Evolutionary conservation across 2,329 filamentous ascomycete species (phyloP).

Genomic region (Ascosphaera acerosa): DNA sequence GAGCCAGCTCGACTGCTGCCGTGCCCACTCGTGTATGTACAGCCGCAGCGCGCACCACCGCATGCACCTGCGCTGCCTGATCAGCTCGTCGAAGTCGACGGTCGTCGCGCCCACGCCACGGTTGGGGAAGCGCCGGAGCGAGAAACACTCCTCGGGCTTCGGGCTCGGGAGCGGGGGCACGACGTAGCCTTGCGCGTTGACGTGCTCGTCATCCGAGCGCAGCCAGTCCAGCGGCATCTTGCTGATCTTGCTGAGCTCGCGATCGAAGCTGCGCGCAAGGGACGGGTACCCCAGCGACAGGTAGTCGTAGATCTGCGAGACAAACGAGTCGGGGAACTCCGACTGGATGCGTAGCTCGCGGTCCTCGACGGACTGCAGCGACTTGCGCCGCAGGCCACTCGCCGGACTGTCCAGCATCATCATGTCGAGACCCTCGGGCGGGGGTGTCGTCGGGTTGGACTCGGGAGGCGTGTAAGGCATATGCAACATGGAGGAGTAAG

Average conservation of each 20-base stretch:
- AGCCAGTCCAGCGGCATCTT: slow-evolving; percentile 43
- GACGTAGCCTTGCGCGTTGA: slow-evolving; percentile 49
- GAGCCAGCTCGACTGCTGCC: slow-evolving; percentile 49
- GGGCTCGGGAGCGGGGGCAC: slow-evolving; percentile 20
- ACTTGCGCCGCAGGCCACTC: not conserved
- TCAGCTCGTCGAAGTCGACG: slow-evolving; percentile 8
- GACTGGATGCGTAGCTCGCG: slow-evolving; percentile 24
- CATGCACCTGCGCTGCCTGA: slow-evolving; percentile 29
- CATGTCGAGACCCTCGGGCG: slow-evolving; percentile 1
- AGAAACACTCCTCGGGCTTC: slow-evolving; percentile 17
- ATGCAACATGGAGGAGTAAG: slow-evolving; percentile 1
- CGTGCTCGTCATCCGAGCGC: slow-evolving; percentile 39
- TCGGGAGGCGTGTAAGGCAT: slow-evolving; percentile 4
- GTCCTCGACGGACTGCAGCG: slow-evolving; percentile 10
- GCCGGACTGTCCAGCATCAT: slow-evolving; percentile 2
- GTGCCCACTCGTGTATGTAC: slow-evolving; percentile 76
- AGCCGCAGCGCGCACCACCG: slow-evolving; percentile 63
- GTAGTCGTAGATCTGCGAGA: slow-evolving; percentile 95
- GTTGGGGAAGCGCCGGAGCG: slow-evolving; percentile 2
- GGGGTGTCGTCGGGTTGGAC: slow-evolving; percentile 1
- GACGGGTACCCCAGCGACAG: slow-evolving; percentile 78
- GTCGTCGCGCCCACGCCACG: not conserved
- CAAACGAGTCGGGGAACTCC: slow-evolving; percentile 63
- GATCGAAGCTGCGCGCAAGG: slow-evolving; percentile 57
- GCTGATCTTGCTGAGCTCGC: slow-evolving; percentile 62